These are phyloP conservation scores for Pelargonium nanum DNA, from an alignment of 345 rosid species.

Conservation along the genomic window DNA sequence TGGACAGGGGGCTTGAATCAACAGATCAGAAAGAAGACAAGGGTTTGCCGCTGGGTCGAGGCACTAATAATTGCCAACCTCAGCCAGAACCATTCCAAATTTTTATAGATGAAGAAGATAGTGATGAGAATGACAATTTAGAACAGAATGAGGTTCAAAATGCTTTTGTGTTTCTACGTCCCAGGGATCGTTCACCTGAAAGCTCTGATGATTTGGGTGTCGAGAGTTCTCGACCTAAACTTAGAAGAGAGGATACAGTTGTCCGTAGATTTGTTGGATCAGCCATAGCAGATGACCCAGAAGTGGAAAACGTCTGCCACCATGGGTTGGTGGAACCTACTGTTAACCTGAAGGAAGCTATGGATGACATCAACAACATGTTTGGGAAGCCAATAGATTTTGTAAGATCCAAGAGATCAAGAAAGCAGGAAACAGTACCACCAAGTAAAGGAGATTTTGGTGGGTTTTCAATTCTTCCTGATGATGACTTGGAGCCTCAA, in stretches of 20 bases:
- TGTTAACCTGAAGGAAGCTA: constrained; percentile 86
- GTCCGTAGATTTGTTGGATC: constrained; percentile 78
- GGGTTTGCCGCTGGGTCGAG: constrained; percentile 8
- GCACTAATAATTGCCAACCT: constrained; percentile 20
- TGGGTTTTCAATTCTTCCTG: constrained; percentile 71
- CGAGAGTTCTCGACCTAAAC: constrained; percentile 31
- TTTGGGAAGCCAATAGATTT: constrained; percentile 91
- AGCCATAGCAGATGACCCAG: constrained; percentile 61
- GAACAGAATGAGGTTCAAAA: constrained; percentile 21
- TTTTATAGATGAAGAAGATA: constrained; percentile 49
- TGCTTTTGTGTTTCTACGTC: constrained; percentile 50
- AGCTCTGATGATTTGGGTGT: constrained; percentile 30
- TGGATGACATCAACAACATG: constrained; percentile 91
- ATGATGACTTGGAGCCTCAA: constrained; percentile 46
- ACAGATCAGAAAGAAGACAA: constrained; percentile 17
- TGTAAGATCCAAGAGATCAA: constrained; percentile 58
- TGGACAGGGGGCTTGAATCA: constrained; percentile 15
- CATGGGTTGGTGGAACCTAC: constrained; percentile 99
- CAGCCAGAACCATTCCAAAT: constrained; percentile 42
- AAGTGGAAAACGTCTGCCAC: constrained; percentile 86
- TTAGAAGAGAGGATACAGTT: constrained; percentile 77
- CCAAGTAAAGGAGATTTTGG: constrained; percentile 25
- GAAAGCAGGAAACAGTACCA: constrained; percentile 37
- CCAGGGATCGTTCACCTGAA: constrained; percentile 51
- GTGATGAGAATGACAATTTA: constrained; percentile 20